Conservation (phyloP, 2,329 filamentous ascomycete genomes). For the Colletotrichum scovillei region DNA sequence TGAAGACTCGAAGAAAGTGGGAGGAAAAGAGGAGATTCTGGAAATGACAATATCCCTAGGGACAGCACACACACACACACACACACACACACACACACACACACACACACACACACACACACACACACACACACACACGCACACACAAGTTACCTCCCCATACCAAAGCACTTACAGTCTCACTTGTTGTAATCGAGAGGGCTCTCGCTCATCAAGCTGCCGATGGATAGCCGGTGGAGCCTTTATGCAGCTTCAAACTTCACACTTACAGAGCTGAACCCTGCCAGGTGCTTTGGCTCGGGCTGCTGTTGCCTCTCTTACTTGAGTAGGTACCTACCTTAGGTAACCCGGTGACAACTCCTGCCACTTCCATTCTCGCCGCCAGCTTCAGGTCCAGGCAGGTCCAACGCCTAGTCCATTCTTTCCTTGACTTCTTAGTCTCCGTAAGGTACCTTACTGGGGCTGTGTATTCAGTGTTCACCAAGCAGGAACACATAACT, state of each 20-base stretch:
- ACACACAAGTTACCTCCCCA: background rate
- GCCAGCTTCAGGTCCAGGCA: background rate
- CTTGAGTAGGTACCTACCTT: too few relatives aligned
- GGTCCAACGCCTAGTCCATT: background rate
- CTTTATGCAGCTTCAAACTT: slow-evolving; percentile 14
- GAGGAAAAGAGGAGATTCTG: slow-evolving; percentile 14
- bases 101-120: slow-evolving; percentile 8
- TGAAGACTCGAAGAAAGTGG: background rate
- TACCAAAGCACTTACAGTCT: too few relatives aligned
- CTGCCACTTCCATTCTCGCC: background rate
- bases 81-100: background rate
- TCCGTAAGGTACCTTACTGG: too few relatives aligned
- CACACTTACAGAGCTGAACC: background rate
- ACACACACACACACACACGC: slow-evolving; percentile 5
- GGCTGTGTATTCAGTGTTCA: background rate
- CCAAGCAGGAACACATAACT: too few relatives aligned
- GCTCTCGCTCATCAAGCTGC: background rate
- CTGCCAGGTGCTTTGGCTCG: background rate
- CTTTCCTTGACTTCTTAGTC: too few relatives aligned
- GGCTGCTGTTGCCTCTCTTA: too few relatives aligned
- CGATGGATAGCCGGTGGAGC: slow-evolving; percentile 3
- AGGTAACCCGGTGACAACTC: background rate
- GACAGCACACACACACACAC: slow-evolving; percentile 3
- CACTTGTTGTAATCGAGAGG: too few relatives aligned
- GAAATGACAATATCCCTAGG: slow-evolving; percentile 24